Base-by-base conservation (phyloP, 805 yeast genomes). In the Komagataella ulmi region DNA sequence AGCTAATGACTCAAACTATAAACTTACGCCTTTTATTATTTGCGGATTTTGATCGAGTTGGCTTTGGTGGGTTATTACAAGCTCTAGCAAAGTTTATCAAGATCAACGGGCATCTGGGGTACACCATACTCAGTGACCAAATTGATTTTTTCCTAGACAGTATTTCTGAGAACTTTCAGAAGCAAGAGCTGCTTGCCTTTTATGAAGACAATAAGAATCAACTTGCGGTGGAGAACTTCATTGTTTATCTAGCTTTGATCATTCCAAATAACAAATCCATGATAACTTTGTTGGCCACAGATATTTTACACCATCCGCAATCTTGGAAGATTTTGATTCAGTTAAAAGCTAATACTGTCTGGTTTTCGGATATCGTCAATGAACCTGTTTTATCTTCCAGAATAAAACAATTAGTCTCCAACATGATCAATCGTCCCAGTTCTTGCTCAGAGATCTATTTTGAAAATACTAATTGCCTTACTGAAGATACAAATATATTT, bases 1-100 rank as follows among this genome's bases (percentile, higher is more conserved):
- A 77, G 51, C 71, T 62, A 0, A 62, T 76, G 2, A 55, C 72
- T 7, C 88, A 83, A 56, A 73, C 82, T 0, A 62, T 80, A 40
- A 72, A 74, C 54, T 60, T 84, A 51, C 68, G 70, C 51, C 58
- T 79, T 6, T 53, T 81, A 36, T 61, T 74, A 14, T 67, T 70
- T 55, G 62, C 74, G 45, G 62, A 73, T 46, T 55, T 65, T 0
- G 53, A 63, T 6, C 56, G 59, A 1, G 54, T 60, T 7, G 50
- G 30, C 30, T 45, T 45, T 45, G 4, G 17, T 18, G 47, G 24
- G 24, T 18, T 45, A 7, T 18, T 21, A 24, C 24, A 45, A 21
- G 24, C 47, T 21, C 12, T 45, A n/a, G 21, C 21, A 19, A 30
- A 30, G 14, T 30, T 30, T 30, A 2, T 30, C 5, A 8, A 10